Base-by-base conservation (phyloP, 1,139 yeast genomes). In the Protomyces inouyei region DNA sequence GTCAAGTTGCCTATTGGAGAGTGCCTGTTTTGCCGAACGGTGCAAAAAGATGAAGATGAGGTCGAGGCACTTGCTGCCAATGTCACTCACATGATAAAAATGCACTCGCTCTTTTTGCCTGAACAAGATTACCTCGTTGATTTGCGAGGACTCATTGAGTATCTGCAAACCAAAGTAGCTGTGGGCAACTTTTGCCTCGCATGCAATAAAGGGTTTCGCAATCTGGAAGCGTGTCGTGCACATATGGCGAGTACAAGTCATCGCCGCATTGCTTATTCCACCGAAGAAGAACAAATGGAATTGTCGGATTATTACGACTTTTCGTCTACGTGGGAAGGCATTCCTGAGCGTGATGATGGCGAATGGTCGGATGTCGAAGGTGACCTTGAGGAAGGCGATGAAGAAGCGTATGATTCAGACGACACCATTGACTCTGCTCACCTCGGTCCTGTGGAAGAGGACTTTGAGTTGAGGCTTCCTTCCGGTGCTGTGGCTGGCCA, bases 201-300 rank as follows among this genome's bases (percentile, higher is more conserved):
- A 60, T 93, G 99, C 75, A 79, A 80, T 59, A 95, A 86, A 74
- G 91, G 89, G 75, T 98, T 98, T 6, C 82, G 83, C 70, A 84
- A 85, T 65, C 74, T 92, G 45, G 96, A 89, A 72, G 89, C 96
- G 66, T 93, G 89, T 6, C 85, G 97, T 70, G 95, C 91, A 53
- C 99, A 93, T 74, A 87, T 92, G 90, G 73, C 80, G 6, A 82
- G 87, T 23, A 93, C 93, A 75, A 84, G 91, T 68, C 99, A 93
- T 74, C 87, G 92, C 78, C 83, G 84, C 73, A 82, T 93, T 65
- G 98, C 98, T 0, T 95, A 89, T 75, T 98, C 93, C 71, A 76
- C 84, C 0, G 88, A 85, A 67, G 87, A 87, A 66, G 96, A 93
- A 73, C 87, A 86, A 73, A 82, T 86, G 64, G 90, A 87, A 72